phyloP scores from a whole-genome alignment of 495 filamentous ascomycete genomes.

The Neurospora sp. region DNA sequence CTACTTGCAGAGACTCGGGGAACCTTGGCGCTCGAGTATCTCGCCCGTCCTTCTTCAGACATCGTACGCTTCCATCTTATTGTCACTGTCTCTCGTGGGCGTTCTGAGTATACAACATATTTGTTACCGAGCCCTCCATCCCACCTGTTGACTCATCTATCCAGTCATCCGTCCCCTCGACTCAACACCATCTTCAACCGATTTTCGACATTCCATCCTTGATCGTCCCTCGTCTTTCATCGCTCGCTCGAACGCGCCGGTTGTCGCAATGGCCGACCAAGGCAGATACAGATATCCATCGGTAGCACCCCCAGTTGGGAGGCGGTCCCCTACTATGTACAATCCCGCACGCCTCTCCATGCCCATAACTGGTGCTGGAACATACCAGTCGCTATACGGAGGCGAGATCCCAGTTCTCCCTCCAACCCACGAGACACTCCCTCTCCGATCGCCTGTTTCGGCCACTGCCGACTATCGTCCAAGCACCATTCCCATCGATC shows the following conservation, averaged over 20 bases:
- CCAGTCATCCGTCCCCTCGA: neutral
- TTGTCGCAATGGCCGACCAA: conserved; percentile 31
- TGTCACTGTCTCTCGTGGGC: neutral
- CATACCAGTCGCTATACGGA: conserved; percentile 30
- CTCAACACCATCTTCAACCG: neutral
- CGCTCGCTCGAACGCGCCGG: neutral
- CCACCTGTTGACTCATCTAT: neutral
- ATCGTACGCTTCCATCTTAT: neutral
- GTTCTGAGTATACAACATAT: neutral
- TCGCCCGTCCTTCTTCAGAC: neutral
- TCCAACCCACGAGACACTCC: conserved; percentile 8
- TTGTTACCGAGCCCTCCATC: neutral
- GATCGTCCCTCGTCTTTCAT: neutral
- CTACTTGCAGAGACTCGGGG: neutral
- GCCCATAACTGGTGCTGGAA: conserved; percentile 29
- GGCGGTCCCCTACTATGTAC: conserved; percentile 33
- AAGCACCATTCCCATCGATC: conserved; percentile 19
- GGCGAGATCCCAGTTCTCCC: conserved; percentile 32
- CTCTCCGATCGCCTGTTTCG: conserved; percentile 25
- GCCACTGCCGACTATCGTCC: conserved; percentile 22
- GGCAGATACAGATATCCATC: conserved; percentile 20
- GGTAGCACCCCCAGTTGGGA: conserved; percentile 16
- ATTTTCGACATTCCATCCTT: neutral
- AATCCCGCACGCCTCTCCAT: conserved; percentile 39
- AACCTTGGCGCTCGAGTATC: neutral